A percentile compares a stretch with the other conserved stretches of the same genome.
phyloP scores from a whole-genome alignment of 176 grass and related monocot genomes.

The Metroxylon sagu region DNA sequence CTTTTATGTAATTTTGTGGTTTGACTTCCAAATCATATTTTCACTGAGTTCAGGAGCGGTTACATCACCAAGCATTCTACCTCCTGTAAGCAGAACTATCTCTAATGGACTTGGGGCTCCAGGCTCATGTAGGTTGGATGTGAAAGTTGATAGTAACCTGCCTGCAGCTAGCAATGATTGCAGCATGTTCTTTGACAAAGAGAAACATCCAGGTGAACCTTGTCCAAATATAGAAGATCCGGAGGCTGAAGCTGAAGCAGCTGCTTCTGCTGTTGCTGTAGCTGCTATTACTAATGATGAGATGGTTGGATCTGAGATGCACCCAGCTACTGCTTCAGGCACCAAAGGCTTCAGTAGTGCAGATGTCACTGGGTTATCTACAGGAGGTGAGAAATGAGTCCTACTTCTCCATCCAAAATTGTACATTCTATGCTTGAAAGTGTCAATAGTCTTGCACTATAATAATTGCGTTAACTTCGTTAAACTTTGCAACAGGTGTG shows the following conservation, averaged over 20 bases:
- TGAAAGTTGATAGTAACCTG: slow-evolving; percentile 44
- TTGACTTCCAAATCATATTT: slow-evolving; percentile 19
- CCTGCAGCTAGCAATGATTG: slow-evolving; percentile 25
- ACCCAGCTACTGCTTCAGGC: slow-evolving; percentile 34
- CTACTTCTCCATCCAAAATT: no score
- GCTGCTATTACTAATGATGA: slow-evolving; percentile 93
- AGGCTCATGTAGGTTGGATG: slow-evolving; percentile 57
- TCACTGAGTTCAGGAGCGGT: slow-evolving; percentile 52
- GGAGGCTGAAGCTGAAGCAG: slow-evolving; percentile 65
- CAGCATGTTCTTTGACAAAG: slow-evolving; percentile 43
- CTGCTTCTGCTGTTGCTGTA: slow-evolving; percentile 88
- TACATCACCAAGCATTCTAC: slow-evolving; percentile 64
- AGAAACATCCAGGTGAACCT: slow-evolving; percentile 34
- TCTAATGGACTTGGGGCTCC: slow-evolving; percentile 69
- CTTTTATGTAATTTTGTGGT: slow-evolving; percentile 7
- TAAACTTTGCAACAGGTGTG: slow-evolving; percentile 23
- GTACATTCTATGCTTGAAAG: no score
- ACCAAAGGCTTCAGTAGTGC: slow-evolving; percentile 49
- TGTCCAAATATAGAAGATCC: slow-evolving; percentile 38
- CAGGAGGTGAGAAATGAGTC: slow-evolving; percentile 40
- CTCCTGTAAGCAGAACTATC: slow-evolving; percentile 47
- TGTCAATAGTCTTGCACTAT: background rate
- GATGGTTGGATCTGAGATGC: slow-evolving; percentile 36
- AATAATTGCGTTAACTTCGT: background rate
- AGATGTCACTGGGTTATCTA: slow-evolving; percentile 38